These are phyloP conservation scores for Saccharomyces paradoxus DNA, from an alignment of 805 yeast species.

Conservation along the genomic window DNA sequence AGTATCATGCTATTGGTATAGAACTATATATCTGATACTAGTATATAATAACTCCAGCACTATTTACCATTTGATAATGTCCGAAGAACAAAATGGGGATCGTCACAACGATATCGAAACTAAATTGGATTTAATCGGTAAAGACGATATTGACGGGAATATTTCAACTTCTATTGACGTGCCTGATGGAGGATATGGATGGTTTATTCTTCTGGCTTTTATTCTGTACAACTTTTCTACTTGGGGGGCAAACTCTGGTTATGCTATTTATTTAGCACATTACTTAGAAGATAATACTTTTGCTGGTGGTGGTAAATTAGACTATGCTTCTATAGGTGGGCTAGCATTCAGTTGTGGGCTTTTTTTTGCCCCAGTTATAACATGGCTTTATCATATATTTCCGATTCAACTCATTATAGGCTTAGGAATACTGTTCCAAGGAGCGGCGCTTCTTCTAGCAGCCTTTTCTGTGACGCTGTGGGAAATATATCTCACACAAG, in stretches of 20 bases:
- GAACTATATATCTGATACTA: not conserved
- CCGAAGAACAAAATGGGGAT: not conserved
- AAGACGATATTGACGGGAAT: not conserved
- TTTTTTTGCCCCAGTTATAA: slow-evolving; percentile 42
- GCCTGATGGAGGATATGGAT: slow-evolving; percentile 47
- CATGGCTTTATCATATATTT: slow-evolving; percentile 37
- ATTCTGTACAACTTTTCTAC: slow-evolving; percentile 39
- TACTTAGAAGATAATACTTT: slow-evolving; percentile 40
- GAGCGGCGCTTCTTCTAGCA: slow-evolving; percentile 44
- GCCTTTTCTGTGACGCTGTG: slow-evolving; percentile 44
- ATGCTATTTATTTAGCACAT: slow-evolving; percentile 43
- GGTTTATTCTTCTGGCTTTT: slow-evolving; percentile 43
- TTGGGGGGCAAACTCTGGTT: slow-evolving; percentile 56
- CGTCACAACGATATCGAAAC: not conserved
- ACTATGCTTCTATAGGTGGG: slow-evolving; percentile 52
- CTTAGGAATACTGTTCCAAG: slow-evolving; percentile 40
- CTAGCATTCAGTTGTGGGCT: slow-evolving; percentile 48
- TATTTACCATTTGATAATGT: not conserved
- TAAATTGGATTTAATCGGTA: not conserved
- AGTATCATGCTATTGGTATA: not conserved
- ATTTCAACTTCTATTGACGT: slow-evolving; percentile 6
- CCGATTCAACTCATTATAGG: slow-evolving; percentile 36
- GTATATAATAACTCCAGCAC: not conserved
- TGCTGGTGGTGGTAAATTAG: slow-evolving; percentile 39
- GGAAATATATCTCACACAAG: slow-evolving; percentile 52